These are phyloP conservation scores for Maudiozyma humilis DNA, from an alignment of 1,139 yeast genomes.

Conservation along the genomic window DNA sequence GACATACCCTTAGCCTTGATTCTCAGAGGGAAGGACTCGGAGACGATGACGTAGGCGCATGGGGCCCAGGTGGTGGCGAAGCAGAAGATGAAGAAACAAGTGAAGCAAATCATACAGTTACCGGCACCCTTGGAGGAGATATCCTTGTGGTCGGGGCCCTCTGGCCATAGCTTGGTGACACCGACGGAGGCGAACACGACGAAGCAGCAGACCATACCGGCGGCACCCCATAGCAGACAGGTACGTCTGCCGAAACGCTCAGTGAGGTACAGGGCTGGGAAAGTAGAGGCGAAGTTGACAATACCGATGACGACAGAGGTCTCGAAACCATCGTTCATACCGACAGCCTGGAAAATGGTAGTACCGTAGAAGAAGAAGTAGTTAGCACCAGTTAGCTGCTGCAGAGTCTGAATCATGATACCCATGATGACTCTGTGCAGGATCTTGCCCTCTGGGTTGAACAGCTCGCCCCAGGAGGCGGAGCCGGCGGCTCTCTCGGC, in stretches of 20 bases:
- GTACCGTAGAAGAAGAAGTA: constrained; percentile 71
- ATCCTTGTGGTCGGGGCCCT: constrained; percentile 8
- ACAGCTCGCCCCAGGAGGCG: constrained; percentile 55
- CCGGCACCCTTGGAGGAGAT: constrained; percentile 10
- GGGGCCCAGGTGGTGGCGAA: constrained; percentile 6
- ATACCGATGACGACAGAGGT: constrained; percentile 50
- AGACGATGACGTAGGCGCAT: constrained; percentile 12
- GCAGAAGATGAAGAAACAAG: constrained; percentile 6
- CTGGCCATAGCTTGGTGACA: constrained; percentile 12
- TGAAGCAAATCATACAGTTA: no score
- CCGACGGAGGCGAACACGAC: constrained; percentile 14
- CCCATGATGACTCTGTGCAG: constrained; percentile 59
- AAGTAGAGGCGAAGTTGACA: constrained; percentile 64
- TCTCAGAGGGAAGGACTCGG: constrained; percentile 14
- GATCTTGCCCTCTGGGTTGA: constrained; percentile 58
- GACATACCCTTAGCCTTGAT: constrained; percentile 70
- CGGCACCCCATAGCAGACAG: constrained; percentile 14
- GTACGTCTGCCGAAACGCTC: constrained; percentile 14
- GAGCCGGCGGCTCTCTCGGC: constrained; percentile 8
- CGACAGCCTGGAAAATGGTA: constrained; percentile 60
- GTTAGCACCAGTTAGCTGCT: constrained; percentile 33
- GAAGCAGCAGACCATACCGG: constrained; percentile 13
- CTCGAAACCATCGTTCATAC: constrained; percentile 39
- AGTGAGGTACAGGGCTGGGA: constrained; percentile 22
- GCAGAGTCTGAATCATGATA: constrained; percentile 54